Evolutionary conservation across 257 asterid genomes (phyloP), one percentile per base, ranked within the genome.

Genomic region (Lycium ferocissimum): DNA sequence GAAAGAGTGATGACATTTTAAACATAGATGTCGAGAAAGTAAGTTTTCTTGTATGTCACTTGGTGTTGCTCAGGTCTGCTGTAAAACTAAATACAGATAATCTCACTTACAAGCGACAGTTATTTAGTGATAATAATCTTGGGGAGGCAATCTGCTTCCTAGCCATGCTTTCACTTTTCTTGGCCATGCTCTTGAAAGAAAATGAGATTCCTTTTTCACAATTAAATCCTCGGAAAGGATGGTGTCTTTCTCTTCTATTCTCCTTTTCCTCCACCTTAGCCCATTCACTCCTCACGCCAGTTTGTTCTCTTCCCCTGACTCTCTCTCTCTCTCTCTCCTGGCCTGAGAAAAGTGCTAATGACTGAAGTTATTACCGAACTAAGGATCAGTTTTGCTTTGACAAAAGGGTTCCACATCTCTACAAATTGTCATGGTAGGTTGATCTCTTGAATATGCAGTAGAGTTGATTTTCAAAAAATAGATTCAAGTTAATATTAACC

Each of bases 1-100:
- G 80, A 85, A 91, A 92, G 88, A 91, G 92, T 75, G 93, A 90
- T 84, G 98, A 93, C 83, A 88, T 93, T 85, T 69, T 86, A 61
- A 89, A 88, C 85, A 69, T 79, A 56, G 80, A 86, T 83, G 70
- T 89, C 84, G 87, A 83, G 80, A 88, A 90, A 85, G 97, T 89
- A 90, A 84, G 87, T 86, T 84, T 83, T 78, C 82, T 26, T 78
- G 82, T 26, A 78, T 78, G 47, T 78, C 49, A 26, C 47, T 78
- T 53, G 65, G 82, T 78, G 65, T 78, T 78, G 82, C 47, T 78
- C 65, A 15, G 14, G 0, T 26, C 47, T 26, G 65, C 47, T 53
- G 82, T 53, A 76, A 76, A 76, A 53, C 22, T 53, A 54, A 47
- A 51, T 14, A 4, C 37, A 51, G 13, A 70, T 9, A 15, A 40